phyloP scores from a whole-genome alignment of 2,329 filamentous ascomycete species.

The Pseudogymnoascus sp. region DNA sequence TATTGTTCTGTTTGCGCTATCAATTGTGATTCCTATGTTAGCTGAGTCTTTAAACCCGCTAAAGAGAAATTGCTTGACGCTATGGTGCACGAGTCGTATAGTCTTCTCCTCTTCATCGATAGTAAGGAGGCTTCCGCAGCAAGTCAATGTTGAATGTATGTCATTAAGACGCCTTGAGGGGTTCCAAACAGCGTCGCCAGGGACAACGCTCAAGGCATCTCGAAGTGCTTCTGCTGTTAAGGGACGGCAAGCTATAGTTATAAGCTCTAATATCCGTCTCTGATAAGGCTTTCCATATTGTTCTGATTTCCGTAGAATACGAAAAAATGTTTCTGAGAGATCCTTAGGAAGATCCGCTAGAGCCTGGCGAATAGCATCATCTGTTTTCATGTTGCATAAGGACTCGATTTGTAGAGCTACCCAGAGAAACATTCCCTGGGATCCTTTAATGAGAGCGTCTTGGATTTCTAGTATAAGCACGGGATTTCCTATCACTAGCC shows the following conservation, averaged over 20 bases:
- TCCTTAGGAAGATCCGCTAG: conserved; percentile 26
- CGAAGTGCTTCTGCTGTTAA: conserved; percentile 29
- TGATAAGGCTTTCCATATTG: conserved; percentile 19
- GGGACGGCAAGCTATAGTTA: conserved; percentile 25
- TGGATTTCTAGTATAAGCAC: conserved; percentile 22
- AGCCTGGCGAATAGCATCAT: conserved; percentile 29
- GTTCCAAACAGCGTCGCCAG: conserved; percentile 26
- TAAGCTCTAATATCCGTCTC: conserved; percentile 25
- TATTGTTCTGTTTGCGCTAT: conserved; percentile 18
- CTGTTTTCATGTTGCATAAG: conserved; percentile 29
- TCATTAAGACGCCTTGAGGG: conserved; percentile 20
- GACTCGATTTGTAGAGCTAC: conserved; percentile 29
- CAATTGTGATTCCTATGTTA: conserved; percentile 12
- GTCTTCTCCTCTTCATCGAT: conserved; percentile 30
- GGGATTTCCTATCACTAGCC: conserved; percentile 22
- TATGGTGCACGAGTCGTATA: conserved; percentile 29
- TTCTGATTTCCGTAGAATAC: conserved; percentile 24
- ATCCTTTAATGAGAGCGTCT: conserved; percentile 21
- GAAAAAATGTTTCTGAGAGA: conserved; percentile 26
- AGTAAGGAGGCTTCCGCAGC: conserved; percentile 29
- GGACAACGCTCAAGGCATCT: conserved; percentile 32
- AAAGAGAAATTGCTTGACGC: conserved; percentile 29
- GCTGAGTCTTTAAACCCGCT: conserved; percentile 14
- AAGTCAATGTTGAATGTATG: conserved; percentile 20
- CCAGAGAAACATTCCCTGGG: conserved; percentile 35